Conservation (phyloP, 495 filamentous ascomycete species). For the Talaromyces ruber region DNA sequence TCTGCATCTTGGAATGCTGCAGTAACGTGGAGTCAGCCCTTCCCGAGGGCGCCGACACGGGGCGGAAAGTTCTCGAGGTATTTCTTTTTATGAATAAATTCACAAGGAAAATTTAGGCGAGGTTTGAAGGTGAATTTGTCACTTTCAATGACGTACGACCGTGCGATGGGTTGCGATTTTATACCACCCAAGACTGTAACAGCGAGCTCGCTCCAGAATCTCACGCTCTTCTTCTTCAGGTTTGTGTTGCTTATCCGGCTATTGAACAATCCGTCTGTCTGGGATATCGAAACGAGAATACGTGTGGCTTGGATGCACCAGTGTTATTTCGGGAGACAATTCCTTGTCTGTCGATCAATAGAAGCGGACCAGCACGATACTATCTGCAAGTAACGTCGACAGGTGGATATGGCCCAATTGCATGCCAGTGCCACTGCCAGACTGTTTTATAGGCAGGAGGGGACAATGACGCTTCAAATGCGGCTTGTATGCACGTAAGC, state of each 20-base stretch:
- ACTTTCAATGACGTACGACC: slow-evolving; percentile 6
- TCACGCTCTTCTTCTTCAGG: neutral
- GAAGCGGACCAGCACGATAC: slow-evolving; percentile 2
- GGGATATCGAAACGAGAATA: neutral
- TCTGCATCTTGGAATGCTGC: slow-evolving; percentile 43
- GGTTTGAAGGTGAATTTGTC: neutral
- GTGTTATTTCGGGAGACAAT: neutral
- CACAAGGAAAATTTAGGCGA: neutral
- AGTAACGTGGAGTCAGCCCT: slow-evolving; percentile 38
- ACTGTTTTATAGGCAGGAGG: neutral
- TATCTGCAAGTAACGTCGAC: slow-evolving; percentile 3
- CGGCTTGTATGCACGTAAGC: slow-evolving; percentile 8
- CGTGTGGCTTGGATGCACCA: neutral
- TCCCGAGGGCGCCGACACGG: slow-evolving; percentile 33
- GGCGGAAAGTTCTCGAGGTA: neutral
- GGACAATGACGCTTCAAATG: slow-evolving; percentile 1
- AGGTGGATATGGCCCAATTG: neutral
- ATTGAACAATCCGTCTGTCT: neutral
- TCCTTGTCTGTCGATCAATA: slow-evolving; percentile 8
- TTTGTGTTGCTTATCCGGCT: neutral
- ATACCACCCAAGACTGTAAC: slow-evolving; percentile 1
- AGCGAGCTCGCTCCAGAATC: neutral
- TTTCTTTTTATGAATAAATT: neutral
- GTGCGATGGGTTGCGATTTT: neutral
- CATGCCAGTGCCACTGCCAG: neutral